Conservation (phyloP, 2,329 filamentous ascomycete species). For the Pseudocercospora macadamiae region DNA sequence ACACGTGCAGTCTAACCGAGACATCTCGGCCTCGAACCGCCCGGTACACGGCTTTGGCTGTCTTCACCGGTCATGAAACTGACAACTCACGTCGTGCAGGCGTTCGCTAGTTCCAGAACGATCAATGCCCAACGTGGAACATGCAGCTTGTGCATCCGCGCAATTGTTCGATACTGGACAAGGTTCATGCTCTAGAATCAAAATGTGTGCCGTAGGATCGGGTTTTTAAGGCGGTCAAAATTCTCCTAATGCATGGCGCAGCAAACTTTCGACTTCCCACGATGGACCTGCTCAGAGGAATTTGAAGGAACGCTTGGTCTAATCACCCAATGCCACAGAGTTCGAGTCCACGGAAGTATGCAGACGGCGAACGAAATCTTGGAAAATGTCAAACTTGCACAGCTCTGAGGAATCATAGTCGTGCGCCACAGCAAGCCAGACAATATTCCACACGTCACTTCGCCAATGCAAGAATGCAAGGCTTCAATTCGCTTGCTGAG, state of each 20-base stretch:
- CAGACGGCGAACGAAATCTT: too few species aligned
- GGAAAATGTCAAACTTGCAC: too few species aligned
- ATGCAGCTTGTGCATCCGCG: neutral
- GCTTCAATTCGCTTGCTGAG: too few species aligned
- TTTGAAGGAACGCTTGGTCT: neutral
- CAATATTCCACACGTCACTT: too few species aligned
- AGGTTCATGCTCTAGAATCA: too few species aligned
- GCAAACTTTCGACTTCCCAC: neutral
- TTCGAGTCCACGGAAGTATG: neutral
- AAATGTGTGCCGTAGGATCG: too few species aligned
- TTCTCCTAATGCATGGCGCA: neutral
- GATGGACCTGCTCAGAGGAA: neutral
- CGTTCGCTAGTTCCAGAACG: neutral
- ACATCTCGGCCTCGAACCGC: too few species aligned
- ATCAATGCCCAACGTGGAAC: neutral
- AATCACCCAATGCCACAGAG: neutral
- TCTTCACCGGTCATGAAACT: neutral
- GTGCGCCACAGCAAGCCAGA: too few species aligned
- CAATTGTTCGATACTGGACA: too few species aligned
- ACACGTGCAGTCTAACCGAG: neutral
- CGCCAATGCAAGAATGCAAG: too few species aligned
- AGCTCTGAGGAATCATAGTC: too few species aligned
- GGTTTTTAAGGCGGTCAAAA: neutral
- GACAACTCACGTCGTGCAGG: neutral
- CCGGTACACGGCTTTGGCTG: too few species aligned